Conservation (phyloP, 257 asterid genomes). For the Gentiana macrophylla region DNA sequence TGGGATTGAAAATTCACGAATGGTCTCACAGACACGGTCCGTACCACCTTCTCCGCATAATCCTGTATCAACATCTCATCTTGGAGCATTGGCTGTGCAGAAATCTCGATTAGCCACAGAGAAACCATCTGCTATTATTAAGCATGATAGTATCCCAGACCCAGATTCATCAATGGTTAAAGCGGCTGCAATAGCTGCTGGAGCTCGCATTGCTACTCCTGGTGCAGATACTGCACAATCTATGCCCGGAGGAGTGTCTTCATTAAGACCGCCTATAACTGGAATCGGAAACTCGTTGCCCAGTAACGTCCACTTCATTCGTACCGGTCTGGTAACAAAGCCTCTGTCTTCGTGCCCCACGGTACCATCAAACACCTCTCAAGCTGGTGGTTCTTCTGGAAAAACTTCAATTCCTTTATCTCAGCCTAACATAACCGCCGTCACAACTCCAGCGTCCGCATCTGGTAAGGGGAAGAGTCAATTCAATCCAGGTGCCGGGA, state of each 20-base stretch:
- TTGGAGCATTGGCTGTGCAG: slow-evolving; percentile 17
- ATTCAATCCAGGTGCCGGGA: slow-evolving; percentile 14
- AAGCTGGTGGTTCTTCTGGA: slow-evolving; percentile 20
- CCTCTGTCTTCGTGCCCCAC: slow-evolving; percentile 32
- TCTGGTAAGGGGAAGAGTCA: slow-evolving; percentile 12
- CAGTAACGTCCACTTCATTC: slow-evolving; percentile 70
- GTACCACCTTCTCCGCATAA: slow-evolving; percentile 21
- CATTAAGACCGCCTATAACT: slow-evolving; percentile 33
- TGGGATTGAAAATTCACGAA: slow-evolving; percentile 20
- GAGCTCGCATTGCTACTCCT: slow-evolving; percentile 64
- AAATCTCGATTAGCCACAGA: slow-evolving; percentile 21
- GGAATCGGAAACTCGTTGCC: slow-evolving; percentile 48
- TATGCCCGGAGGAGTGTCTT: slow-evolving; percentile 49
- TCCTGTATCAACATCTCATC: slow-evolving; percentile 8
- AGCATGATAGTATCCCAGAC: slow-evolving; percentile 6
- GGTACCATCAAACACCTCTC: slow-evolving; percentile 25
- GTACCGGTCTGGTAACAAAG: slow-evolving; percentile 46
- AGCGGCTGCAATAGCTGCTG: slow-evolving; percentile 84
- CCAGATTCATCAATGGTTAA: slow-evolving; percentile 39
- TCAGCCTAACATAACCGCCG: slow-evolving; percentile 15
- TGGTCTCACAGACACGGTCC: slow-evolving; percentile 13
- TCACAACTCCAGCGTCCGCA: slow-evolving; percentile 11
- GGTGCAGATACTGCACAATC: slow-evolving; percentile 56
- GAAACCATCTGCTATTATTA: slow-evolving; percentile 26
- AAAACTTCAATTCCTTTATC: slow-evolving; percentile 24